Evolutionary conservation across 441 rosid genomes (phyloP).

Genomic region (Pelargonium exstipulatum): DNA sequence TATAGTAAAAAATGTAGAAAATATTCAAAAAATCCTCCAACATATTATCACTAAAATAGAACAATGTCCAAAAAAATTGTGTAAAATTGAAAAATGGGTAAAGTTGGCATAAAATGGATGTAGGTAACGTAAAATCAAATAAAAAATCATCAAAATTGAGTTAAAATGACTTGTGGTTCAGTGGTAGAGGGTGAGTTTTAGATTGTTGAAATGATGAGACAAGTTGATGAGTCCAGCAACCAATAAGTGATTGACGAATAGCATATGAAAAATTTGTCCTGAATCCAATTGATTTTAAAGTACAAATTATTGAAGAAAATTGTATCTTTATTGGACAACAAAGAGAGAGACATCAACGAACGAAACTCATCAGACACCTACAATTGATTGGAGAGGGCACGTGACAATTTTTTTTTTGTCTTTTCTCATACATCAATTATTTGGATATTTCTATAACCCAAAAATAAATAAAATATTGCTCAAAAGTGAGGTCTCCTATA

Average conservation of each 20-base stretch:
- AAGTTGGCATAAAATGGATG: too few relatives aligned
- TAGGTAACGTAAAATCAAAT: too few relatives aligned
- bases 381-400: not conserved
- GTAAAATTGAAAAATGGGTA: too few relatives aligned
- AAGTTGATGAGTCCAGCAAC: too few relatives aligned
- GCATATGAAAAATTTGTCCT: not conserved
- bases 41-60: too few relatives aligned
- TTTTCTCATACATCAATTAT: not conserved
- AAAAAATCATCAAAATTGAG: not conserved
- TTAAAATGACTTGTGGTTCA: not conserved
- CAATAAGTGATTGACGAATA: not conserved
- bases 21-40: too few relatives aligned
- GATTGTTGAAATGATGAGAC: not conserved
- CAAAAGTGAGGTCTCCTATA: too few relatives aligned
- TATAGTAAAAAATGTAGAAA: too few relatives aligned
- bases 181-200: not conserved
- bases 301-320: slow-evolving; percentile 3
- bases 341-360: not conserved
- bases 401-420: not conserved
- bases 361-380: slow-evolving; percentile 7
- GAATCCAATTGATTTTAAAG: not conserved
- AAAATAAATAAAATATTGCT: too few relatives aligned
- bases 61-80: too few relatives aligned
- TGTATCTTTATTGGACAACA: slow-evolving; percentile 1
- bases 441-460: too few relatives aligned